Conservation (phyloP, 768 basidiomycete genomes). For the Pleurotus ostreatus region DNA sequence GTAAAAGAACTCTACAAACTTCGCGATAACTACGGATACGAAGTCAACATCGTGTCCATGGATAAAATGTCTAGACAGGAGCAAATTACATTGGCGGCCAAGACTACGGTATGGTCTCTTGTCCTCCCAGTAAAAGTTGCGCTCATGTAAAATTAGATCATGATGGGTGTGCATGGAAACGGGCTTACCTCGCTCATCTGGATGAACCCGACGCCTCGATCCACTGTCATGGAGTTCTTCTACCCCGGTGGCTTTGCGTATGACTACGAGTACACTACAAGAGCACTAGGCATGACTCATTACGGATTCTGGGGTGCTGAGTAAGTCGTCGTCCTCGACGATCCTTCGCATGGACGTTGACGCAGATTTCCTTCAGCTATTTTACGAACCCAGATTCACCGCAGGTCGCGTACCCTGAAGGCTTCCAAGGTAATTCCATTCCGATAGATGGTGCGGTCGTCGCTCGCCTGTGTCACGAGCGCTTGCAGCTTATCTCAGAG, state of each 20-base stretch:
- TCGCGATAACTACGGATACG: slow-evolving; percentile 69
- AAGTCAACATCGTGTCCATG: slow-evolving; percentile 84
- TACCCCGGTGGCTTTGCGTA: slow-evolving; percentile 79
- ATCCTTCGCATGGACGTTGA: neutral
- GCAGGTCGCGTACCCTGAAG: slow-evolving; percentile 68
- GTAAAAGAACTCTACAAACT: slow-evolving; percentile 71
- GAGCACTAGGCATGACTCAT: slow-evolving; percentile 80
- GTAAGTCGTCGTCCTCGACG: slow-evolving; percentile 30
- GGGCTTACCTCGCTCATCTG: slow-evolving; percentile 84
- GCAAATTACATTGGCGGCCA: slow-evolving; percentile 74
- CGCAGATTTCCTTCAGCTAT: slow-evolving; percentile 32
- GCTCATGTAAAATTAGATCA: slow-evolving; percentile 50
- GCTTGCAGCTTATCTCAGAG: slow-evolving; percentile 54
- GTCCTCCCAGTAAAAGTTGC: neutral
- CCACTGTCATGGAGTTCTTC: slow-evolving; percentile 93
- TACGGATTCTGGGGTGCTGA: slow-evolving; percentile 80
- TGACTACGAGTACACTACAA: slow-evolving; percentile 79
- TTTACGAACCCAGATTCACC: slow-evolving; percentile 78
- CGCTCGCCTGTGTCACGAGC: slow-evolving; percentile 53
- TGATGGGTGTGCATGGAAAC: slow-evolving; percentile 95
- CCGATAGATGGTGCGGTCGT: slow-evolving; percentile 75
- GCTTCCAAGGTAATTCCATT: slow-evolving; percentile 86
- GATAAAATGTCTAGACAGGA: slow-evolving; percentile 78
- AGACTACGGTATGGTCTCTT: slow-evolving; percentile 67
- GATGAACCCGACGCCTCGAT: slow-evolving; percentile 83